Conservation (phyloP, 2,329 filamentous ascomycete species). For the Fusarium algeriense region DNA sequence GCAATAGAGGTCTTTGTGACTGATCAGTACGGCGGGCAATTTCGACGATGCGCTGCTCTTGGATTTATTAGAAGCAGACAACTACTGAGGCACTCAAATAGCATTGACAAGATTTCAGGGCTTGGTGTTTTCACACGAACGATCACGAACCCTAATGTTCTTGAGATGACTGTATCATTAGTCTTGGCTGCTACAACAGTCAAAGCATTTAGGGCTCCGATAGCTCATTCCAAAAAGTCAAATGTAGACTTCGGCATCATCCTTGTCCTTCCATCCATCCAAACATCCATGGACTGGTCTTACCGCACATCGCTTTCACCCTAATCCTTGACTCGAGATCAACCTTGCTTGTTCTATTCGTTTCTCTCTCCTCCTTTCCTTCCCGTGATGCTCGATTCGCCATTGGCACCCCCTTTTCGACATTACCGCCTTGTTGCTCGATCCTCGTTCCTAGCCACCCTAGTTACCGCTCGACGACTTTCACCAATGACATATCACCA, state of each 20-base stretch:
- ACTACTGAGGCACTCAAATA: constrained; percentile 10
- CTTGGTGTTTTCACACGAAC: background rate
- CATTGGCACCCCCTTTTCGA: constrained; percentile 34
- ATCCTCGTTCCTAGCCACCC: background rate
- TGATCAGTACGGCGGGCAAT: background rate
- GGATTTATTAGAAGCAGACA: background rate
- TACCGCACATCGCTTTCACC: background rate
- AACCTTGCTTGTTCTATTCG: background rate
- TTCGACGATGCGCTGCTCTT: background rate
- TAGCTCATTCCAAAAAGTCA: background rate
- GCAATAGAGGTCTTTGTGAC: background rate
- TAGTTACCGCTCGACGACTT: background rate
- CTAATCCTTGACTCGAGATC: background rate
- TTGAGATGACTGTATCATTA: background rate
- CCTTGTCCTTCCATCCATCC: constrained; percentile 12
- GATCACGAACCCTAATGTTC: background rate
- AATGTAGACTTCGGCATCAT: constrained; percentile 16
- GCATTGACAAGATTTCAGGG: background rate
- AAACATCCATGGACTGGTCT: constrained; percentile 25
- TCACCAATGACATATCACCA: constrained; percentile 9
- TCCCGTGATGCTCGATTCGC: constrained; percentile 20
- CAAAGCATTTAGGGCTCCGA: background rate
- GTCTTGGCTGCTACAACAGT: background rate
- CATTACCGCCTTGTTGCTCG: constrained; percentile 43
- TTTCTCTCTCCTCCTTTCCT: background rate